Evolutionary conservation across 805 yeast species (phyloP), one percentile per base, ranked within the genome.

Genomic region (Schizosaccharomyces octosporus): DNA sequence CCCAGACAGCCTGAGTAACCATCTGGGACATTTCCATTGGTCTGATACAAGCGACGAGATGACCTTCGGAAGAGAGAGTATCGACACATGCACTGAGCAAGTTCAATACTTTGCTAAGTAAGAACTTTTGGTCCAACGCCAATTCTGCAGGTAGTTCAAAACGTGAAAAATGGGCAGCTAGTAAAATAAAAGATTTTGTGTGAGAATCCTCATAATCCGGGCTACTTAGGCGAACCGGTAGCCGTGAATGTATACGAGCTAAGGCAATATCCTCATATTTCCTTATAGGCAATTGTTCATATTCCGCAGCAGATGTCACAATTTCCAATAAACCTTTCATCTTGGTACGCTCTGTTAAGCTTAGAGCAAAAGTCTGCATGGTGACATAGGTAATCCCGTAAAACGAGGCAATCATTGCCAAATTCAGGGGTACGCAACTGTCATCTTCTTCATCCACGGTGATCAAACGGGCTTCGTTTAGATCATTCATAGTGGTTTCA

Each of bases 11-110:
- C 69, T 90, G 97, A 1, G 84, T 80, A 5, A 87, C 72, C 94
- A 87, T 85, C 69, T 93, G 98, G 1, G 85, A 78, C 61, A 88
- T 69, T 68, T 93, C 97, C 85, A 93, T 85, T 0, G 87, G 90
- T 57, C 78, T 76, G 65, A 87, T 76, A 19, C 36, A 41, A 0
- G 95, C 88, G 69, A 81, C 84, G 67, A 89, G 72, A 65, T 78
- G 75, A 0, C 97, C 96, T 63, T 87, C 87, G 65, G 87, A 79
- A 0, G 95, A 82, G 48, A 88, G 72, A 0, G 83, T 72, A 69
- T 93, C 97, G 21, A 86, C 82, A 59, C 81, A 73, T 0, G 90
- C 86, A 65, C 81, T 76, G 6, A 86, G 71, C 24, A 88, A 67
- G 2, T 73, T 74, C 59, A 83, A 63, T 0, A 79, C 70, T 55